A percentile compares a stretch with the other conserved stretches of the same genome.
Evolutionary conservation across 169 alveolate species (phyloP).

Genomic region (Plasmodium gallinaceum): DNA sequence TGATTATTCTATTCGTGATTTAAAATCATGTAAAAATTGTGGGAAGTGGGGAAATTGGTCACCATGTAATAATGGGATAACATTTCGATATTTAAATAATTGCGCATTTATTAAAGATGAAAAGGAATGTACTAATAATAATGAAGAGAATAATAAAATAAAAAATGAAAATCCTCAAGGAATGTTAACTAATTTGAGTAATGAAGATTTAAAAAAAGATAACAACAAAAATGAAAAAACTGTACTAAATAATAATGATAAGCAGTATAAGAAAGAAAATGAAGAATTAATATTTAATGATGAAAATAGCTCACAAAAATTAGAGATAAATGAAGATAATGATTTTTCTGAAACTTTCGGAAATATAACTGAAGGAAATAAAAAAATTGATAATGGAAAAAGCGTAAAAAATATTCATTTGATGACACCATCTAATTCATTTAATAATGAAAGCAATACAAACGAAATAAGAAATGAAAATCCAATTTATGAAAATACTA

Average conservation of each 20-base stretch:
- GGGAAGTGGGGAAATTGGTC: conserved; percentile 58
- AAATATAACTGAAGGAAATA: no score
- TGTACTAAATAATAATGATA: not conserved
- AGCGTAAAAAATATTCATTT: no score
- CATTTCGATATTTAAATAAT: conserved; percentile 14
- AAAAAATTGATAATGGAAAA: no score
- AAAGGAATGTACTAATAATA: conserved; percentile 37
- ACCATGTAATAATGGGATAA: conserved; percentile 32
- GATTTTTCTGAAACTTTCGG: no score
- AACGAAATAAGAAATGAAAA: not conserved
- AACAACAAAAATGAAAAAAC: not conserved
- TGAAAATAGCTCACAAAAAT: no score
- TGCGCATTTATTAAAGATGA: conserved; percentile 46
- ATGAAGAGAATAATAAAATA: not conserved
- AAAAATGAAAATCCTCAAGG: no score
- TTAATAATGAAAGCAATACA: not conserved
- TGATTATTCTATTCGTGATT: conserved; percentile 7
- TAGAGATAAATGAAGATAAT: no score
- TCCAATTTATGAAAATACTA: not conserved
- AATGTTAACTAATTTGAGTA: not conserved
- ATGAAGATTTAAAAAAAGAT: not conserved
- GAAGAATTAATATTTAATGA: not conserved
- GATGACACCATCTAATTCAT: no score
- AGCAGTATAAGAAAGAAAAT: not conserved
- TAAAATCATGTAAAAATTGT: conserved; percentile 12